Evolutionary conservation across 2,329 filamentous ascomycete species (phyloP).

Genomic region (Paecilomyces variotii): DNA sequence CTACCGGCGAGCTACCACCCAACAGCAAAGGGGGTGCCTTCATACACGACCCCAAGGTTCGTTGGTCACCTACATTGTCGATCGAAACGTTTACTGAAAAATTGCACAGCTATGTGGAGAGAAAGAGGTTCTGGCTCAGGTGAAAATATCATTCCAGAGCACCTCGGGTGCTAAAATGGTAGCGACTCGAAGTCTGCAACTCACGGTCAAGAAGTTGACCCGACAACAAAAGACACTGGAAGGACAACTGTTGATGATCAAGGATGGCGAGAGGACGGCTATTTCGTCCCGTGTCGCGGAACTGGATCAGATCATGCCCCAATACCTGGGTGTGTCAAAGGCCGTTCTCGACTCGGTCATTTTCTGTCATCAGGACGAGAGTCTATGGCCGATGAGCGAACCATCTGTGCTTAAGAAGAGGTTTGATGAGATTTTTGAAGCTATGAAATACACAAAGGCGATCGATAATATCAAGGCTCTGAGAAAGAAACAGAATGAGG

Average conservation of each 20-base stretch:
- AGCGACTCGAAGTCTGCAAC: constrained; percentile 72
- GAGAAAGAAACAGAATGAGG: constrained; percentile 71
- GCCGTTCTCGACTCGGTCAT: constrained; percentile 92
- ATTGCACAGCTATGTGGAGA: constrained; percentile 62
- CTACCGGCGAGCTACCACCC: constrained; percentile 84
- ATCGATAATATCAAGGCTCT: constrained; percentile 90
- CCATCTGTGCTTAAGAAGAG: constrained; percentile 78
- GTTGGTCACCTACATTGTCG: background rate
- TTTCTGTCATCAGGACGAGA: constrained; percentile 98
- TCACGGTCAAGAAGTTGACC: constrained; percentile 74
- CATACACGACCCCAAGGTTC: constrained; percentile 88
- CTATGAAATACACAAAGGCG: constrained; percentile 91
- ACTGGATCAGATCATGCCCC: constrained; percentile 74
- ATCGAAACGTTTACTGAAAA: constrained; percentile 3
- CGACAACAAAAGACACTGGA: constrained; percentile 78
- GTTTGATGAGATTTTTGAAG: constrained; percentile 97
- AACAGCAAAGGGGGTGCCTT: constrained; percentile 87
- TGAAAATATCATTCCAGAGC: constrained; percentile 79
- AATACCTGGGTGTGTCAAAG: constrained; percentile 78
- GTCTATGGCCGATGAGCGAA: constrained; percentile 91
- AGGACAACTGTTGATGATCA: constrained; percentile 64
- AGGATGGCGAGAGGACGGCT: constrained; percentile 69
- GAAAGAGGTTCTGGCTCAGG: constrained; percentile 81
- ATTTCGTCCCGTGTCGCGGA: constrained; percentile 75
- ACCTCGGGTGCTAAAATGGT: constrained; percentile 74